Base-by-base conservation (phyloP, 2,329 filamentous ascomycete genomes). In the Colletotrichum orbiculare region DNA sequence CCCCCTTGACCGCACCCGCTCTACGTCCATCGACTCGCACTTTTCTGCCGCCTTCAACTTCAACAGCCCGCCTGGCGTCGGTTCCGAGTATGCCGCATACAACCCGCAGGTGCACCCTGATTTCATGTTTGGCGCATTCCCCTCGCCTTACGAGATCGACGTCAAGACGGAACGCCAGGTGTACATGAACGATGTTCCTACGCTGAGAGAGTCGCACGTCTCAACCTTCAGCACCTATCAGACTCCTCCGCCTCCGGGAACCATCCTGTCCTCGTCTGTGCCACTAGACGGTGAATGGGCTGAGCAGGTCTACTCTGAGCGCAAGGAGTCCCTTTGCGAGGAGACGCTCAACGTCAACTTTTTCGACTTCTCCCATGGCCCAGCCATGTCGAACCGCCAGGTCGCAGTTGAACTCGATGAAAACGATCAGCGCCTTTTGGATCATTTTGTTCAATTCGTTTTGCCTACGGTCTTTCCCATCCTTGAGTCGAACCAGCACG, bases 141-240 rank as follows among this genome's bases (percentile, higher is more conserved):
- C 69, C 76, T 87, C 91, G 17, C 93, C 94, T 0, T 97, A 96
- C 76, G 95, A 97, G 78, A 90, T 97, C 67, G 95, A 97, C 76
- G 91, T 98, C 82, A 97, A 95, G 85, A 97, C 94, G 1, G 95
- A 97, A 81, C 87, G 93, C 69, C 93, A 97, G 71, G 94, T 96
- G 83, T 97, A 92, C 77, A 89, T 97, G 78, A 93, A 97, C 73
- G 92, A 97, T 75, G 86, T 97, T 60, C 93, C 93, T 5, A 91
- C 94, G 12, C 84, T 95, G 66, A 85, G 89, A 70, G 94, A 97
- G 78, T 97, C 94, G 11, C 93, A 93, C 38, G 90, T 94, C 42
- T 96, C 94, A 0, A 97, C 94, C 33, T 97, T 97, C 79, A 97
- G 90, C 85, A 94, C 93, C n/a, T 96, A 89, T 76, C 90, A 93